phyloP scores from a whole-genome alignment of 129 eudicot genomes.

The Chrysanthemum makinoi region DNA sequence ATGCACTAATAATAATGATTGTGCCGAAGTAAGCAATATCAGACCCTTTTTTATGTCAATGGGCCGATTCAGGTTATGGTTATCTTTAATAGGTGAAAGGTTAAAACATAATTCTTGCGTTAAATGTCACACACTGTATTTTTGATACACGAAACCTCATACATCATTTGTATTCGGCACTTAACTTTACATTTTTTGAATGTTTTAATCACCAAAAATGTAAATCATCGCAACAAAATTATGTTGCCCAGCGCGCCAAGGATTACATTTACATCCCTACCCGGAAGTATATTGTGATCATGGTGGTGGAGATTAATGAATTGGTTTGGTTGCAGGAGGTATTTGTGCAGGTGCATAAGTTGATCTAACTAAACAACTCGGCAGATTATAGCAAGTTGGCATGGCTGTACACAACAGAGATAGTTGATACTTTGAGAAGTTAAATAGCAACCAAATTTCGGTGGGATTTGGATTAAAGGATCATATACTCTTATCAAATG shows the following conservation, averaged over 20 bases:
- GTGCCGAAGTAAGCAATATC: background rate
- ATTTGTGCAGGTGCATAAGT: slow-evolving; percentile 77
- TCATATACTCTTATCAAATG: background rate
- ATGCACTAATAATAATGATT: background rate
- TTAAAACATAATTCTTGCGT: background rate
- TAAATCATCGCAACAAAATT: too few species aligned
- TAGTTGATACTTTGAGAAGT: slow-evolving; percentile 11
- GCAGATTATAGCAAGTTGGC: slow-evolving; percentile 12
- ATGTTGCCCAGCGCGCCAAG: too few species aligned
- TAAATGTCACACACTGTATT: too few species aligned
- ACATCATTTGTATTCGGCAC: too few species aligned
- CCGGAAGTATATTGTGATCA: background rate
- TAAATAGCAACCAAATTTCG: slow-evolving; percentile 2
- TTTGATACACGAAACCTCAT: background rate
- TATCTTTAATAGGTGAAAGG: background rate
- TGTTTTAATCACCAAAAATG: too few species aligned
- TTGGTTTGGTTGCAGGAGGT: slow-evolving; percentile 62
- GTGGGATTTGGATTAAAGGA: slow-evolving; percentile 13
- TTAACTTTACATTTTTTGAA: too few species aligned
- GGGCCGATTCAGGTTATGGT: background rate
- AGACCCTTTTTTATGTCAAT: background rate
- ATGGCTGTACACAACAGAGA: slow-evolving; percentile 19
- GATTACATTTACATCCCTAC: too few species aligned
- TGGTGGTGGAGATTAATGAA: slow-evolving; percentile 15
- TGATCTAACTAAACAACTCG: slow-evolving; percentile 13